phyloP scores from a whole-genome alignment of 2,329 filamentous ascomycete genomes.

The Aschersonia sp. region DNA sequence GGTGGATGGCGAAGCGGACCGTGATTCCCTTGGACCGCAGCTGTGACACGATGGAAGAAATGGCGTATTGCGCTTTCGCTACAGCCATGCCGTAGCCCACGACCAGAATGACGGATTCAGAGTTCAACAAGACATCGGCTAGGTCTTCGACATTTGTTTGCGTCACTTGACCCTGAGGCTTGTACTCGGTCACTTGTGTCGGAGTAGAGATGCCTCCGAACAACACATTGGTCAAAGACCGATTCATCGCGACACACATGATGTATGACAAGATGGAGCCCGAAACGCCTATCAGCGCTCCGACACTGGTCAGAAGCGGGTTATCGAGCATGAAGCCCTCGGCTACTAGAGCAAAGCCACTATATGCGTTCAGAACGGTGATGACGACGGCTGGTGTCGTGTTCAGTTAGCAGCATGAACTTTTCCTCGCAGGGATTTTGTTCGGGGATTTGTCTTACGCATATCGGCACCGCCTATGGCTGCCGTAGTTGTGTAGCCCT shows the following conservation, averaged over 20 bases:
- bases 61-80: conserved; percentile 83
- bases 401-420: conserved; percentile 4
- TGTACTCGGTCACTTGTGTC: conserved; percentile 43
- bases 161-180: conserved; percentile 68
- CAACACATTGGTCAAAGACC: conserved; percentile 75
- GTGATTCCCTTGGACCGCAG: conserved; percentile 64
- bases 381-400: conserved; percentile 53
- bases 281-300: conserved; percentile 75
- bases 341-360: conserved; percentile 77
- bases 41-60: conserved; percentile 64
- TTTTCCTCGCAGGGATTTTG: not conserved
- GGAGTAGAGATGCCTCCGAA: conserved; percentile 59
- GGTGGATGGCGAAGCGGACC: conserved; percentile 82
- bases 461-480: conserved; percentile 90
- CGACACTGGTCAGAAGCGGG: conserved; percentile 69
- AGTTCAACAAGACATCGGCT: conserved; percentile 58
- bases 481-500: conserved; percentile 77
- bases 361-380: conserved; percentile 81
- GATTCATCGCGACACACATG: conserved; percentile 82
- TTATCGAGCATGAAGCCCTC: conserved; percentile 91
- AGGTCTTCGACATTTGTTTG: conserved; percentile 71
- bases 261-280: conserved; percentile 84
- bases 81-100: conserved; percentile 93
- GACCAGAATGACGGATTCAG: conserved; percentile 77
- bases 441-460: conserved; percentile 29